A percentile compares a stretch with the other conserved stretches of the same genome.
Evolutionary conservation across 306 rosid species (phyloP).

Genomic region (Vigna angularis): DNA sequence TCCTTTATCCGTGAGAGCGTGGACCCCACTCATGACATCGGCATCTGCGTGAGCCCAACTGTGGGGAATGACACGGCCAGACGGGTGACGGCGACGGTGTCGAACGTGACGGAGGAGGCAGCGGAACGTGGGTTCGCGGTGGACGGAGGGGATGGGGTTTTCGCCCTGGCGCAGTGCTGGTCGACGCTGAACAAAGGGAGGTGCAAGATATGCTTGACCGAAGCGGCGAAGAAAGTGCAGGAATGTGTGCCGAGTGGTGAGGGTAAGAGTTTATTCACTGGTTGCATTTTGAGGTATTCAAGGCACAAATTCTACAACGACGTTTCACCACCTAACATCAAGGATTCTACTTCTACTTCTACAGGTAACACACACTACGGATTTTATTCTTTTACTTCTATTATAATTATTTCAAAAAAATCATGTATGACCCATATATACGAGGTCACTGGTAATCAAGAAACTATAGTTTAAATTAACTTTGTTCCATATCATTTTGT

Average conservation of each 20-base stretch:
- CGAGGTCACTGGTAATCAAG: too few species aligned
- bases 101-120: conserved; percentile 41
- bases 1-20: conserved; percentile 44
- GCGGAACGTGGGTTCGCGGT: conserved; percentile 43
- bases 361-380: background rate
- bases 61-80: background rate
- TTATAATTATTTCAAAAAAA: too few species aligned
- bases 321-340: background rate
- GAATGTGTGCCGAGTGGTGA: conserved; percentile 51
- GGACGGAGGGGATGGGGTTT: conserved; percentile 48
- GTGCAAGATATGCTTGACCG: conserved; percentile 50
- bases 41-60: conserved; percentile 19
- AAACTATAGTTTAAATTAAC: too few species aligned
- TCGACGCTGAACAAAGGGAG: conserved; percentile 22
- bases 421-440: too few species aligned
- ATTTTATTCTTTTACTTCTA: background rate
- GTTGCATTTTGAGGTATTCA: conserved; percentile 67
- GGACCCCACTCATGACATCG: conserved; percentile 11
- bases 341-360: background rate
- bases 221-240: conserved; percentile 29
- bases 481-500: too few species aligned
- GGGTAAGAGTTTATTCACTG: conserved; percentile 58
- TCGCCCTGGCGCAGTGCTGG: conserved; percentile 78
- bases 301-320: conserved; percentile 52
- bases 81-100: conserved; percentile 24